Evolutionary conservation across 805 yeast genomes (phyloP).

Genomic region (Metschnikowia reukaufii): DNA sequence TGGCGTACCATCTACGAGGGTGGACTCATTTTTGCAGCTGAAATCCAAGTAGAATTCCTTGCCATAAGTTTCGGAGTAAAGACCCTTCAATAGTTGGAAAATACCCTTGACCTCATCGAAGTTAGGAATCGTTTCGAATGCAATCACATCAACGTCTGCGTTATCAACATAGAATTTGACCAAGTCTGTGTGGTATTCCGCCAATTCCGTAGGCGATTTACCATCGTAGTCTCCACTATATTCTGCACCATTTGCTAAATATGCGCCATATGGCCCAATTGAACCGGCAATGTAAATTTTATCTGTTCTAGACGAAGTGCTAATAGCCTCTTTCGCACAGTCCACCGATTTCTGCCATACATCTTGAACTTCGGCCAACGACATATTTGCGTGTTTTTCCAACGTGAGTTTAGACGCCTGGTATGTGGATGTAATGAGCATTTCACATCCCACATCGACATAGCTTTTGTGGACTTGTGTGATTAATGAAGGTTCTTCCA

Average conservation of each 20-base stretch:
- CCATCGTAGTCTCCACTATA: slow-evolving; percentile 66
- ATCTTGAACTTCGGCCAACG: slow-evolving; percentile 7
- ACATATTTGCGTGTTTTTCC: slow-evolving; percentile 15
- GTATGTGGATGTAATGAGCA: slow-evolving; percentile 22
- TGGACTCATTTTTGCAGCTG: slow-evolving; percentile 25
- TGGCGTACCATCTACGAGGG: slow-evolving; percentile 35
- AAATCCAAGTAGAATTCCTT: slow-evolving; percentile 50
- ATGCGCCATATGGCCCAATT: slow-evolving; percentile 79
- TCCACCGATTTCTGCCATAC: slow-evolving; percentile 20
- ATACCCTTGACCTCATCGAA: slow-evolving; percentile 55
- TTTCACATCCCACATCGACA: slow-evolving; percentile 19
- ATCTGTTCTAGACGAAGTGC: slow-evolving; percentile 2
- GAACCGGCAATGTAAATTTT: slow-evolving; percentile 52
- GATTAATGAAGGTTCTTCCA: slow-evolving; percentile 17
- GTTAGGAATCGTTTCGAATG: slow-evolving; percentile 73
- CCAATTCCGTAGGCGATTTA: slow-evolving; percentile 37
- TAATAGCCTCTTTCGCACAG: slow-evolving; percentile 17
- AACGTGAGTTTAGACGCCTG: slow-evolving; percentile 21
- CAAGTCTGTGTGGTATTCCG: slow-evolving; percentile 52
- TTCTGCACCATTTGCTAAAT: slow-evolving; percentile 65
- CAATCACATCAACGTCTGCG: slow-evolving; percentile 53
- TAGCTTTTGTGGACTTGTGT: slow-evolving; percentile 18
- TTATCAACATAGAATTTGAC: slow-evolving; percentile 38
- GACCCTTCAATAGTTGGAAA: slow-evolving; percentile 36
- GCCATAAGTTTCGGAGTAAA: slow-evolving; percentile 18